Conservation (phyloP, 345 rosid species). For the Hypericum androsaemum region DNA sequence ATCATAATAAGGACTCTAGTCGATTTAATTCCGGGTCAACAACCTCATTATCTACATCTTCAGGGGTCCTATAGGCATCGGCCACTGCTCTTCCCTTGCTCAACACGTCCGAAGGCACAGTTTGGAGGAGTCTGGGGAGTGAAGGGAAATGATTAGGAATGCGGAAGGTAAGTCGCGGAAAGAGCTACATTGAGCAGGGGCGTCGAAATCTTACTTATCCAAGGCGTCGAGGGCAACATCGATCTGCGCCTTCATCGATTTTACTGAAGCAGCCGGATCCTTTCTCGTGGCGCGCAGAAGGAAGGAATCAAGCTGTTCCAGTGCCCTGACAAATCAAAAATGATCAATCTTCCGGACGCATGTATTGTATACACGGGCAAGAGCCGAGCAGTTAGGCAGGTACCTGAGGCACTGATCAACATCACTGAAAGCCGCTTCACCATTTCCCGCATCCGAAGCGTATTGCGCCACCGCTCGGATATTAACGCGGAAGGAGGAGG, state of each 20-base stretch:
- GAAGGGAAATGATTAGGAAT: constrained; percentile 1
- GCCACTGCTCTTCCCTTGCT: constrained; percentile 61
- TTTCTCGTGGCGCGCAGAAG: constrained; percentile 68
- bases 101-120: constrained; percentile 58
- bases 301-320: constrained; percentile 73
- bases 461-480: constrained; percentile 89
- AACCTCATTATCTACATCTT: constrained; percentile 20
- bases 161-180: background rate
- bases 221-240: constrained; percentile 43
- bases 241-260: constrained; percentile 52
- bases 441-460: constrained; percentile 71
- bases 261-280: constrained; percentile 49
- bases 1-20: constrained; percentile 55
- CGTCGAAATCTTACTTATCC: constrained; percentile 35
- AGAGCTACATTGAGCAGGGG: background rate
- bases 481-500: constrained; percentile 62
- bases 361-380: background rate
- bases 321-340: constrained; percentile 28
- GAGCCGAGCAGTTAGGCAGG: background rate
- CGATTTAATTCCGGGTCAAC: constrained; percentile 52
- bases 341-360: background rate
- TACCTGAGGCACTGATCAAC: constrained; percentile 82
- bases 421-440: constrained; percentile 42
- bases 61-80: constrained; percentile 47
- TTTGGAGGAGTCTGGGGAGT: constrained; percentile 49